Base-by-base conservation (phyloP, 768 basidiomycete species). In the Pholiota molesta region DNA sequence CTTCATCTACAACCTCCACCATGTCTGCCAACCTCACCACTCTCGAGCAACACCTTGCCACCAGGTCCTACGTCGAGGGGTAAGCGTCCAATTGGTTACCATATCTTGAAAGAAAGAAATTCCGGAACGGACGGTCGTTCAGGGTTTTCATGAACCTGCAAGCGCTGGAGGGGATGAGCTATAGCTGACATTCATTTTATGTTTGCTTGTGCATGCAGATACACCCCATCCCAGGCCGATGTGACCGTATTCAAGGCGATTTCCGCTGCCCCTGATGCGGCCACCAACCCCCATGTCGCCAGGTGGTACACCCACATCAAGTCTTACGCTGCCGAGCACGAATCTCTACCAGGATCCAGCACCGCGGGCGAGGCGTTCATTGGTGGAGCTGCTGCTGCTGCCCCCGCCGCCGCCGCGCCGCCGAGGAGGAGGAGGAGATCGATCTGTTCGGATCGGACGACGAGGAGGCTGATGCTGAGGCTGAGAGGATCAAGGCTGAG, bases 281-380 rank as follows among this genome's bases (percentile, higher is more conserved):
- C 86, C 49, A 72, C 81, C 55, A 82, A 83, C 76, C 93, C 94
- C 62, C 83, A 93, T 77, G 85, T 87, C 56, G 83, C 90, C 35
- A 84, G 97, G 72, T 99, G 97, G 97, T 97, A 94, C 85, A 87
- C 79, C 64, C 97, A 99, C 80, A 97, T 97, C 78, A 82, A 88
- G 68, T 95, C 95, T 17, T 97, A 92, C 76, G 78, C 83, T 58
- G 75, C 86, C 52, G 94, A 97, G 78, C 88, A 90, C 79, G 81
- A 74, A 59, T 82, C 87, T 66, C 85, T 98, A 61, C 81, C 94
- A 42, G 95, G 95, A 62, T 91, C 94, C 68, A 95, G 93, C 77
- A 88, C 81, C 29, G 94, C 93, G 39, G 87, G 90, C 28, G 86
- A 90, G 72, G 78, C 85, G 14, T 91, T 95, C 74, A 75, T 90